Evolutionary conservation across 1,139 yeast species (phyloP).

Genomic region (Nadsonia starkeyi-henricii): DNA sequence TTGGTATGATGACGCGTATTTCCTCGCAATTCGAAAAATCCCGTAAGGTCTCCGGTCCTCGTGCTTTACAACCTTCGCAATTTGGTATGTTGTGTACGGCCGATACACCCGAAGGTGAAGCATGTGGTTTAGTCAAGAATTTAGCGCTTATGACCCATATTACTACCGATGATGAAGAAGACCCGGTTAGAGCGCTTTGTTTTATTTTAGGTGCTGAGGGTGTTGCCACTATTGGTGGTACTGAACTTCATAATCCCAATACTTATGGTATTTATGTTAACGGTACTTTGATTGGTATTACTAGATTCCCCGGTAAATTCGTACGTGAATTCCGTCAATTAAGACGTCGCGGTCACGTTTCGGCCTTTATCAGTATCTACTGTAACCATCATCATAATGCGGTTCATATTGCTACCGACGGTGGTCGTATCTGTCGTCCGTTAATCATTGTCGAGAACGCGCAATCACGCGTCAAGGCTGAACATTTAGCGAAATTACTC

Average conservation of each 20-base stretch:
- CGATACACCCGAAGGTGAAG: slow-evolving; percentile 99
- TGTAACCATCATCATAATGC: slow-evolving; percentile 82
- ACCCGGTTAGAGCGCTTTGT: slow-evolving; percentile 66
- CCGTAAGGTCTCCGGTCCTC: slow-evolving; percentile 95
- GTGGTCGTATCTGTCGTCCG: slow-evolving; percentile 97
- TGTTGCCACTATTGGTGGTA: slow-evolving; percentile 66
- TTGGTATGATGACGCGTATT: slow-evolving; percentile 99
- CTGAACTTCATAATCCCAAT: slow-evolving; percentile 61
- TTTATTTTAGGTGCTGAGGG: slow-evolving; percentile 82
- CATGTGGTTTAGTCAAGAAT: slow-evolving; percentile 96
- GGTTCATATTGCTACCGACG: slow-evolving; percentile 96
- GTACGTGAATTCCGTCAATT: slow-evolving; percentile 64
- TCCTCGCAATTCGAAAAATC: slow-evolving; percentile 97
- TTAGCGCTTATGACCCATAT: slow-evolving; percentile 97
- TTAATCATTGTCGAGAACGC: slow-evolving; percentile 72
- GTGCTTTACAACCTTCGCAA: slow-evolving; percentile 98
- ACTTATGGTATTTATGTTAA: slow-evolving; percentile 78
- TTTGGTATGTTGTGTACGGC: slow-evolving; percentile 98
- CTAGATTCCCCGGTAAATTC: slow-evolving; percentile 72
- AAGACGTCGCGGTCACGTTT: slow-evolving; percentile 74
- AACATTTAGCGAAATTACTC: slow-evolving; percentile 47
- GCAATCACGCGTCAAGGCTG: slow-evolving; percentile 51
- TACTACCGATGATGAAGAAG: slow-evolving; percentile 95
- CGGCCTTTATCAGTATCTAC: slow-evolving; percentile 84
- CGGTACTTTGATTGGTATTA: slow-evolving; percentile 88